A percentile compares a stretch with the other conserved stretches of the same genome.
These are phyloP conservation scores for Globisporangium nodosum DNA, from an alignment of 352 stramenopile species.

Conservation along the genomic window DNA sequence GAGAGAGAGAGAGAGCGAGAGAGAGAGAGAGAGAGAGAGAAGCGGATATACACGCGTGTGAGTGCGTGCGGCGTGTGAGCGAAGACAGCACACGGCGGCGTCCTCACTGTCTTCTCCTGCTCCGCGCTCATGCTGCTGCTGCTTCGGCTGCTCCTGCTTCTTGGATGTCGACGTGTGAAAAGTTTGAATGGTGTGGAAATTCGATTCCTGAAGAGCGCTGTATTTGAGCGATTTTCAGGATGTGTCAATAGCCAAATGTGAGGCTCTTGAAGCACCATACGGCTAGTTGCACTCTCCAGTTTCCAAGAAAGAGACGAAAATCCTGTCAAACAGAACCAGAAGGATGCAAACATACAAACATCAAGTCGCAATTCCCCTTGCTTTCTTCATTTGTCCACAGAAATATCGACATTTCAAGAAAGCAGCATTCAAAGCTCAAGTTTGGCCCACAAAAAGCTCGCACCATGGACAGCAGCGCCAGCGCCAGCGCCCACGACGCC, in stretches of 20 bases:
- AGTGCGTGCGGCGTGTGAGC: neutral
- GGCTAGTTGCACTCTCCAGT: too few relatives aligned
- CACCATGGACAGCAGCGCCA: neutral
- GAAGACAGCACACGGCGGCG: neutral
- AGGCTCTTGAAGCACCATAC: too few relatives aligned
- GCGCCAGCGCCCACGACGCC: neutral
- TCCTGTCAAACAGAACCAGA: too few relatives aligned
- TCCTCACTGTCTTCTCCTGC: neutral
- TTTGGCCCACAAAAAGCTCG: neutral
- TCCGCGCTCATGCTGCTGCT: neutral
- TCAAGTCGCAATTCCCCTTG: too few relatives aligned
- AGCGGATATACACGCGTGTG: neutral
- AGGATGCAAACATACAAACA: too few relatives aligned
- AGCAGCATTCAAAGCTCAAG: conserved; percentile 1
- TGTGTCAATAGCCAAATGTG: too few relatives aligned
- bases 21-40: neutral
- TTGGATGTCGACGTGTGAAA: neutral
- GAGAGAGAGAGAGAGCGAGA: too few relatives aligned
- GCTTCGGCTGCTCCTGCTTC: neutral
- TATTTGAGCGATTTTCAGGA: too few relatives aligned
- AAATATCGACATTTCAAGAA: neutral
- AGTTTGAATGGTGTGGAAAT: too few relatives aligned
- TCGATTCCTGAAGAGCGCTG: too few relatives aligned
- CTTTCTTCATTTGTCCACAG: neutral
- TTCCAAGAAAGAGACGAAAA: too few relatives aligned